Conservation (phyloP, 441 rosid genomes). For the Adansonia grandidieri region DNA sequence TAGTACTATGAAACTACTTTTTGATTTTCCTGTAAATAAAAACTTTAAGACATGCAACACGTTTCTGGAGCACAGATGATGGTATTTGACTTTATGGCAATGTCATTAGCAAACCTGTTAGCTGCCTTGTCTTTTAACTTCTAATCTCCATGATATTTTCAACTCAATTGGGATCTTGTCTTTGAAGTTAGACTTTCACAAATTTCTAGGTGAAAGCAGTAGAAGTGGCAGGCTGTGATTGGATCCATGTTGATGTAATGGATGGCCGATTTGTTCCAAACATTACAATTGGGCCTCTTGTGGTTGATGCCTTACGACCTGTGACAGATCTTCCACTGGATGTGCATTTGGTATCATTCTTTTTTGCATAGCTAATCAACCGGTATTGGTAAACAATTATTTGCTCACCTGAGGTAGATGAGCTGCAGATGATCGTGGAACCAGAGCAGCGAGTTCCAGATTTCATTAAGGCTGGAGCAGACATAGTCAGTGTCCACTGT, state of each 20-base stretch:
- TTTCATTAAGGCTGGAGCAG: conserved; percentile 96
- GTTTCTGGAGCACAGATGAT: neutral
- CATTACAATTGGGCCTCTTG: conserved; percentile 94
- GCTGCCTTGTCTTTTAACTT: neutral
- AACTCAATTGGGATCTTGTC: conserved; percentile 4
- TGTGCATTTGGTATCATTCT: conserved; percentile 81
- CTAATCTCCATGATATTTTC: neutral
- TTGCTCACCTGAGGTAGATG: conserved; percentile 26
- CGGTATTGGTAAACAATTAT: neutral
- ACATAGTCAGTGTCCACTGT: conserved; percentile 92
- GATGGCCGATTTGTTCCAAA: conserved; percentile 98
- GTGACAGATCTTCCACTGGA: conserved; percentile 95
- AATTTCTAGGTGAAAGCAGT: conserved; percentile 83
- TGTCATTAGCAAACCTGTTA: neutral
- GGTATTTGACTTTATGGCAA: neutral
- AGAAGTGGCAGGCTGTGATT: conserved; percentile 95
- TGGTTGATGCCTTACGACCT: conserved; percentile 94
- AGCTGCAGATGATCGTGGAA: conserved; percentile 87
- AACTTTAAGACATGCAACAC: neutral
- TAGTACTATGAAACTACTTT: neutral
- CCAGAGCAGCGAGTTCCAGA: conserved; percentile 88
- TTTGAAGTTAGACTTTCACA: conserved; percentile 27
- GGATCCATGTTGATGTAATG: conserved; percentile 99
- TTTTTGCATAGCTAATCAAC: conserved; percentile 5
- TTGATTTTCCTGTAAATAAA: conserved; percentile 2